phyloP scores from a whole-genome alignment of 768 basidiomycete genomes.

The Chalciporus chontae region DNA sequence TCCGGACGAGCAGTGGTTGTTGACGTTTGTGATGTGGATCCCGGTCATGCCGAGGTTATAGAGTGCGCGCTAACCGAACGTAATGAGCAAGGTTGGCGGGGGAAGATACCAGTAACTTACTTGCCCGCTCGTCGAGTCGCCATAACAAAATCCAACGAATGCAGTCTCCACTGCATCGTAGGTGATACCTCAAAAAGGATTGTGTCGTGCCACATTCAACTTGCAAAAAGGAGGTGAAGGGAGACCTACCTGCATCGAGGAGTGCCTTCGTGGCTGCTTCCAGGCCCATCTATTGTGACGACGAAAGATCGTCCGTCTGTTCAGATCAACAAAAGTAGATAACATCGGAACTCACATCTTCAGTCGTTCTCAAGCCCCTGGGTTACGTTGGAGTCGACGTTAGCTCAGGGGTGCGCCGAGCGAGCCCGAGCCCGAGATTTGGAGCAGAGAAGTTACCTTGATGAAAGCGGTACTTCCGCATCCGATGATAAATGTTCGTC shows the following conservation, averaged over 20 bases:
- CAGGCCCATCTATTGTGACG: constrained; percentile 65
- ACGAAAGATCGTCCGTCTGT: background rate
- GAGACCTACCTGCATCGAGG: constrained; percentile 65
- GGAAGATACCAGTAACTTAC: constrained; percentile 34
- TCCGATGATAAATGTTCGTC: constrained; percentile 59
- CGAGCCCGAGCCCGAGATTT: too few species aligned
- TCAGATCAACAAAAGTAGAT: background rate
- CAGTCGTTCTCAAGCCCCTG: constrained; percentile 59
- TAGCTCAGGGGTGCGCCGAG: background rate
- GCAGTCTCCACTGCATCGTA: constrained; percentile 76
- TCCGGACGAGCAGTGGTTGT: constrained; percentile 86
- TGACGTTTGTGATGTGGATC: constrained; percentile 83
- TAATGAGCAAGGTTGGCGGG: too few species aligned
- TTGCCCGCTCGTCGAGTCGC: constrained; percentile 77
- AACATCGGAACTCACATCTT: constrained; percentile 50
- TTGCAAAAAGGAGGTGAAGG: background rate
- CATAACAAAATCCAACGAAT: constrained; percentile 75
- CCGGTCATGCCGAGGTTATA: constrained; percentile 82
- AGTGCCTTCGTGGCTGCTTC: constrained; percentile 87
- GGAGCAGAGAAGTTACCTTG: constrained; percentile 45
- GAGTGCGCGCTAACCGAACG: constrained; percentile 53
- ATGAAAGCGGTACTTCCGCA: constrained; percentile 75
- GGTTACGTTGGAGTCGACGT: constrained; percentile 42
- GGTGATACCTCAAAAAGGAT: constrained; percentile 59
- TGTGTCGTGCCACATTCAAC: background rate